Percentiles rank a stretch among this genome's conserved stretches.
phyloP scores from a whole-genome alignment of 2,329 filamentous ascomycete genomes.

The Ophiocordyceps camponoti-floridani region DNA sequence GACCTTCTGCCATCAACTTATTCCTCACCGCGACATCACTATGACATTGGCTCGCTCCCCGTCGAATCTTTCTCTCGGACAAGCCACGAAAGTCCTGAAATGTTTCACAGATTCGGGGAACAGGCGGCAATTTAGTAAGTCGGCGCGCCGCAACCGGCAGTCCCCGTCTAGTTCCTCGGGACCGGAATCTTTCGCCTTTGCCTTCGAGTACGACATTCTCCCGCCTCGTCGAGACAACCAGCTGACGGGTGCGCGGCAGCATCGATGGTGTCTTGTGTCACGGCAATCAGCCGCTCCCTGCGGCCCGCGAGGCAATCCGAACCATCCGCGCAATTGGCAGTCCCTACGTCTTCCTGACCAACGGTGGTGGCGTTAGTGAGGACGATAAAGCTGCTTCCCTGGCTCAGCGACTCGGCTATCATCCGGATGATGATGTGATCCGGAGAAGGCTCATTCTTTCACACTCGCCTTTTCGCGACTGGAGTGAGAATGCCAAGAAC shows the following conservation, averaged over 20 bases:
- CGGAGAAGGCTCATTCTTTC: constrained; percentile 44
- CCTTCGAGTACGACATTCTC: constrained; percentile 14
- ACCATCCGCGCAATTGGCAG: constrained; percentile 59
- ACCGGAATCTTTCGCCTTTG: constrained; percentile 15
- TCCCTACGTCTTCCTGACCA: constrained; percentile 88
- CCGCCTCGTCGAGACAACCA: neutral
- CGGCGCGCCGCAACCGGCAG: neutral
- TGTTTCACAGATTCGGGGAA: neutral
- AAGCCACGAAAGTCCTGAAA: neutral
- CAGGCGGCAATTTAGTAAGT: neutral
- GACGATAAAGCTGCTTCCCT: constrained; percentile 16
- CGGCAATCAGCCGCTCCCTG: constrained; percentile 59
- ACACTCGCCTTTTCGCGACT: constrained; percentile 70
- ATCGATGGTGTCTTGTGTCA: constrained; percentile 95
- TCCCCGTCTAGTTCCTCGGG: neutral
- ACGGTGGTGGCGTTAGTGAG: constrained; percentile 81
- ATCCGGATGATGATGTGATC: constrained; percentile 15
- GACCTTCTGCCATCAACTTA: neutral
- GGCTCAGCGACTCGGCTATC: constrained; percentile 13
- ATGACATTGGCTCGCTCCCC: neutral
- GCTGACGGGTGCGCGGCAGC: constrained; percentile 10
- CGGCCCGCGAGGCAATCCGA: constrained; percentile 54
- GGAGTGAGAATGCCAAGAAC: constrained; percentile 16
- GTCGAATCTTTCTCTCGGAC: neutral
- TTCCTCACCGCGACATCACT: neutral